Conservation (phyloP, 2,329 filamentous ascomycete species). For the Aspergillus eucalypticola region DNA sequence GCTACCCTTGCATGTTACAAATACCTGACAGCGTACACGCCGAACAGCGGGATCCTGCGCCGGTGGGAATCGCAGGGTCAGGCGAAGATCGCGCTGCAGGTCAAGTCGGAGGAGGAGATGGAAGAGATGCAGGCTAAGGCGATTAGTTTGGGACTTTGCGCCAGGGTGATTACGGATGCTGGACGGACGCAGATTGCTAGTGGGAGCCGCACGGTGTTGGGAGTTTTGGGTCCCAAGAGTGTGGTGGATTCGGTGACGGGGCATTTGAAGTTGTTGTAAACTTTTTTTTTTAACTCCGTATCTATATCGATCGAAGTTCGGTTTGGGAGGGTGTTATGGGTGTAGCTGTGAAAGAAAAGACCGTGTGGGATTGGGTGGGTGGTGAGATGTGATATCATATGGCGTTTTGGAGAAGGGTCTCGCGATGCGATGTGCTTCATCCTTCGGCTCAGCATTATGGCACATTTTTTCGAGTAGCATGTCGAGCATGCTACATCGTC, state of each 20-base stretch:
- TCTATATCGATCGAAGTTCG: no score
- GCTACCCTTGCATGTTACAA: conserved; percentile 99
- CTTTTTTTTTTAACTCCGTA: no score
- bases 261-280: conserved; percentile 74
- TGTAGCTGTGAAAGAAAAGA: no score
- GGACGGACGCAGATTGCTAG: conserved; percentile 94
- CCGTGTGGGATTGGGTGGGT: background rate
- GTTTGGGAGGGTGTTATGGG: no score
- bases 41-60: conserved; percentile 63
- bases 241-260: conserved; percentile 85
- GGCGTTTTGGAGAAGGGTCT: no score
- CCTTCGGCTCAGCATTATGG: background rate
- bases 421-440: background rate
- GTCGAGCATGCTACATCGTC: no score
- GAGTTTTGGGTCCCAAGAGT: conserved; percentile 78
- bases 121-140: conserved; percentile 78
- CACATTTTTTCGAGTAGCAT: no score
- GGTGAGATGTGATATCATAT: no score
- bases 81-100: conserved; percentile 89
- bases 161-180: conserved; percentile 91
- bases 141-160: conserved; percentile 78
- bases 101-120: conserved; percentile 78
- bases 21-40: conserved; percentile 61
- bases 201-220: conserved; percentile 88
- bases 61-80: conserved; percentile 87